These are phyloP conservation scores for Xanthoconium separans DNA, from an alignment of 1,284 basidiomycete species.

Conservation along the genomic window DNA sequence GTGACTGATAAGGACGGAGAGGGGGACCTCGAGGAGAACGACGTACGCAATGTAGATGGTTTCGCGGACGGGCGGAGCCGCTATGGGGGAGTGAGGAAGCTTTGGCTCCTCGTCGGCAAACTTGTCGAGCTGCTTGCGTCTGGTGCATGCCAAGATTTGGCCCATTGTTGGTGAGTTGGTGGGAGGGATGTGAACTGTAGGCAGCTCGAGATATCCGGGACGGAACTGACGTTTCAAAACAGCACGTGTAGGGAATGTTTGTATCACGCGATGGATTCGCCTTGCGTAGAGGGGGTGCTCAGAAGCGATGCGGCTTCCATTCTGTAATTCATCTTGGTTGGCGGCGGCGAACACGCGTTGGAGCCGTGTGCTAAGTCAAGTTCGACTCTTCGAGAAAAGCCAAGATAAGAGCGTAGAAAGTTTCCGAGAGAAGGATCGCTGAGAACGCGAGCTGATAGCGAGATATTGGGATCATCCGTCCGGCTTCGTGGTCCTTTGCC, in stretches of 20 bases:
- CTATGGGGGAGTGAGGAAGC: constrained; percentile 11
- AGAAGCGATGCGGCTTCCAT: constrained; percentile 28
- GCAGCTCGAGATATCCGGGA: constrained; percentile 27
- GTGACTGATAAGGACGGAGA: constrained; percentile 28
- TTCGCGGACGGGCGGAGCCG: constrained; percentile 17
- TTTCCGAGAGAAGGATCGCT: constrained; percentile 17
- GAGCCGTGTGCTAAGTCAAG: constrained; percentile 2
- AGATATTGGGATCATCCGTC: background rate
- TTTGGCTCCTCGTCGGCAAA: constrained; percentile 31
- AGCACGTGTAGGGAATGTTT: constrained; percentile 32
- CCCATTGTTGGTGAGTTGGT: constrained; percentile 26
- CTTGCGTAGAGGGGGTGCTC: constrained; percentile 27
- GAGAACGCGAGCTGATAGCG: no score
- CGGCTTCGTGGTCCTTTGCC: no score
- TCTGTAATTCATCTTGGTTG: constrained; percentile 20
- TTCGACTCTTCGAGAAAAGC: no score
- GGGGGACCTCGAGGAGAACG: background rate
- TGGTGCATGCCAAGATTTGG: constrained; percentile 28
- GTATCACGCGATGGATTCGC: constrained; percentile 26
- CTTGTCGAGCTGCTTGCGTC: constrained; percentile 29
- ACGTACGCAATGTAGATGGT: constrained; percentile 33
- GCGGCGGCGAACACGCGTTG: constrained; percentile 28
- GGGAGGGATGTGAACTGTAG: constrained; percentile 14
- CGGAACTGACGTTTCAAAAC: constrained; percentile 26
- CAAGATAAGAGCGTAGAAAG: constrained; percentile 22